Conservation (phyloP, 176 grass and related monocot genomes). For the Carex littledalei region DNA sequence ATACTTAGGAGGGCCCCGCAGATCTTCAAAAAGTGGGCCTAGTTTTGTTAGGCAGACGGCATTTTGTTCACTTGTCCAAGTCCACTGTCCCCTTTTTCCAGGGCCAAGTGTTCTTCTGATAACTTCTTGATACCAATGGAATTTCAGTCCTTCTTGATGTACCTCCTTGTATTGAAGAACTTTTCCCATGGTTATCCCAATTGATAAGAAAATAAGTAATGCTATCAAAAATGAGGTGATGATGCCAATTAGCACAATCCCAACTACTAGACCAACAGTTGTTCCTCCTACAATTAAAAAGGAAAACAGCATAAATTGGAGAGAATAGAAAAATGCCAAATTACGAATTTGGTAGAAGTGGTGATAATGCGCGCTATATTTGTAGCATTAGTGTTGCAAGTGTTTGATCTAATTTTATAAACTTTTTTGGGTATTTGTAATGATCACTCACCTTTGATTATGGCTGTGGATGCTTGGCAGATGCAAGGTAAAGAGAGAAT, state of each 20-base stretch:
- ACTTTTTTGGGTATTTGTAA: background rate
- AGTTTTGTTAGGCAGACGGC: constrained; percentile 41
- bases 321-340: background rate
- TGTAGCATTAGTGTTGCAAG: background rate
- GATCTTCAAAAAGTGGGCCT: constrained; percentile 81
- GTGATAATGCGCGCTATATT: background rate
- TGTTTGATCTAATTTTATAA: background rate
- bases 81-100: constrained; percentile 79
- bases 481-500: constrained; percentile 65
- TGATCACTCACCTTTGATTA: constrained; percentile 45
- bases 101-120: constrained; percentile 49
- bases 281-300: constrained; percentile 39
- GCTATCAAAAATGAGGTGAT: constrained; percentile 46
- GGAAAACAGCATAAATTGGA: background rate
- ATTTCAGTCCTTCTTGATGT: constrained; percentile 47
- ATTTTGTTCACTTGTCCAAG: constrained; percentile 50
- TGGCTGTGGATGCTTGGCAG: constrained; percentile 50
- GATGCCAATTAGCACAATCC: constrained; percentile 42
- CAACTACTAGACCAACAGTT: constrained; percentile 32
- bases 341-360: background rate
- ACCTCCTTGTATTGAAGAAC: constrained; percentile 81
- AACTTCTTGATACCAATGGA: constrained; percentile 73
- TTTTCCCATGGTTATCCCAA: constrained; percentile 75
- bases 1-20: constrained; percentile 78
- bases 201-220: constrained; percentile 63